Evolutionary conservation across 1,284 basidiomycete species (phyloP), one percentile per base, ranked within the genome.

Genomic region (Sporisorium exsertum): DNA sequence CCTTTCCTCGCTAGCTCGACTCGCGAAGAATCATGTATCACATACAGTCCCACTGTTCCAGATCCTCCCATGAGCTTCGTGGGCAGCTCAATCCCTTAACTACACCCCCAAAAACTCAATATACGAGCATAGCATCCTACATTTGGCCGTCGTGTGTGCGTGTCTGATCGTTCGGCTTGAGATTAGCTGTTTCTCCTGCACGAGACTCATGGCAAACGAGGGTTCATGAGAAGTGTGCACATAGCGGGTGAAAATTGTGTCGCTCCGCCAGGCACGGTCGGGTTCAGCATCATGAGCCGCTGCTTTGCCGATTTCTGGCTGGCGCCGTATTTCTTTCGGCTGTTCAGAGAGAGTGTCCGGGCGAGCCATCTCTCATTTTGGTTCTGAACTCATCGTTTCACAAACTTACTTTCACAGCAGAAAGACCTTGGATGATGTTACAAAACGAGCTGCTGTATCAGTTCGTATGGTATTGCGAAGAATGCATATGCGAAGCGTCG

Each of bases 121-220:
- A 63, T 56, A 68, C 66, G 62, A 64, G 58, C 62, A 64, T 71
- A 64, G 68, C 68, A 71, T 71, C 68, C 58, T 61, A 61, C 24
- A 32, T 42, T 32, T 54, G 24, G 40, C 37, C 16, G 10, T 9
- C 52, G 57, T 50, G 52, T 51, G 29, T 42, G 24, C 2, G 8
- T 53, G 51, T 26, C 29, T 45, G 40, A 4, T 6, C 22, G 18
- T 26, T 9, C 12, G 13, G 29, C 10, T 20, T 33, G 29, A 27
- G 35, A n/a, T 13, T n/a, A 18, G 42, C 32, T 4, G 16, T 16
- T 12, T 33, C 29, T 6, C 20, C 4, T 24, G 1, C 15, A 24
- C 13, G 35, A 53, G n/a, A 20, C 22, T 13, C 15, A 22, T 22
- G 50, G 37, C 7, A 40, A 40, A 18, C 37, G 8, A 35, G 35